Conservation (phyloP, 768 basidiomycete species). For the Suillus ampliporus region DNA sequence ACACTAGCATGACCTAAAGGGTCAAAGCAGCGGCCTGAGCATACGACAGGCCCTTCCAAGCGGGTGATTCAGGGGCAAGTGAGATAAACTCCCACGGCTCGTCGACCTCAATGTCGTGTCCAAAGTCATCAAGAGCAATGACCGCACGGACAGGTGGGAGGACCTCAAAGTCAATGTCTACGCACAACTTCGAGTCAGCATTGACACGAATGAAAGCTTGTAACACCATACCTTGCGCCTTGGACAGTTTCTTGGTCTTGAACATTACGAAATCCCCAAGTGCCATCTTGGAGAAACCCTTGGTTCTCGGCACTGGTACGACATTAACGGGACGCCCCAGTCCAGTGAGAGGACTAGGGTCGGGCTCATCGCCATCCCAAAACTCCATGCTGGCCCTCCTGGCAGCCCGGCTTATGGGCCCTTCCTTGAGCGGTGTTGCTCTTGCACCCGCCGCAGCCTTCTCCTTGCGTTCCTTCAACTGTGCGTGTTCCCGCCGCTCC, state of each 20-base stretch:
- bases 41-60: constrained; percentile 39
- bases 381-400: constrained; percentile 34
- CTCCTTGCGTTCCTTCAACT: constrained; percentile 39
- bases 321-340: neutral
- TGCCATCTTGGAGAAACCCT: constrained; percentile 27
- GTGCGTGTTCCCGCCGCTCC: constrained; percentile 37
- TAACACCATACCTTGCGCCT: neutral
- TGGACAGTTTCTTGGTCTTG: neutral
- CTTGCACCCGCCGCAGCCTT: constrained; percentile 21
- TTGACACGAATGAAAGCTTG: neutral
- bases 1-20: constrained; percentile 18
- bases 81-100: constrained; percentile 40
- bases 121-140: constrained; percentile 36
- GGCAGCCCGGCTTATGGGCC: constrained; percentile 21
- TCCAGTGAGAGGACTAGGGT: neutral
- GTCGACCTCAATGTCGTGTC: constrained; percentile 24
- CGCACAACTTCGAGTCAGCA: constrained; percentile 4
- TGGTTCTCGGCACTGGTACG: constrained; percentile 6
- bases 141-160: constrained; percentile 36
- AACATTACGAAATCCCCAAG: constrained; percentile 33
- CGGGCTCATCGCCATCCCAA: constrained; percentile 34
- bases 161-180: constrained; percentile 35
- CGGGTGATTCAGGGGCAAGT: constrained; percentile 31
- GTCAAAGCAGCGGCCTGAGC: constrained; percentile 33
- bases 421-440: constrained; percentile 25